Base-by-base conservation (phyloP, 768 basidiomycete genomes). In the Mycena sanguinolenta region DNA sequence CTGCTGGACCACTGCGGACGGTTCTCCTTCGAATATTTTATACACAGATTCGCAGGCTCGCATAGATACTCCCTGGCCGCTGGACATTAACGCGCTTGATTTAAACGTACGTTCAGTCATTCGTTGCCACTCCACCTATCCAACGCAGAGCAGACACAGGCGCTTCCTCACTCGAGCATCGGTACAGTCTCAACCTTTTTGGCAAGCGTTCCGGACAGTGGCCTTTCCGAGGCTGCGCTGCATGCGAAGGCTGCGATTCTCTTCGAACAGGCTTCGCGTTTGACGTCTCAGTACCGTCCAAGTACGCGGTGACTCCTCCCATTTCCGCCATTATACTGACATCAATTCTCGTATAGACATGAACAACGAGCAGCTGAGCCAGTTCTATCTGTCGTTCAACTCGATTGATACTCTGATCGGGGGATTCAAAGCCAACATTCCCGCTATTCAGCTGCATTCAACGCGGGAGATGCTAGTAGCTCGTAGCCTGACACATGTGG, bases 1-100 rank as follows among this genome's bases (percentile, higher is more conserved):
- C 61, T 82, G 79, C 69, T 79, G 82, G 77, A 73, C 77, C 4
- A 79, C 77, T 2, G 73, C 79, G 2, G 69, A 81, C 19, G 72
- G 76, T 0, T 76, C 79, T 2, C 74, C 81, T 2, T 78, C 77
- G 3, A 81, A 76, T 36, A 76, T 82, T 19, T 75, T 78, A 16
- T 79, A 80, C 54, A 79, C 77, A 1, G 69, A 66, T 17, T 63
- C 76, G n/a, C 74, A 77, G 23, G 62, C 68, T 13, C 44, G 65
- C 61, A 80, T 86, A 61, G 82, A 84, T 63, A 80, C 82, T 0
- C 79, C 82, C 1, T 87, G 86, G 86, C 86, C 86, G 25, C 59
- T 79, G 42, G 74, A 75, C 42, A 70, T 67, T 5, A 52, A 71
- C 53, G 16, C 58, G 2, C 42, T n/a, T 5, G 27, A 27, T 36